A percentile compares a stretch with the other conserved stretches of the same genome.
phyloP scores from a whole-genome alignment of 495 filamentous ascomycete species.

The Platismatia glauca region DNA sequence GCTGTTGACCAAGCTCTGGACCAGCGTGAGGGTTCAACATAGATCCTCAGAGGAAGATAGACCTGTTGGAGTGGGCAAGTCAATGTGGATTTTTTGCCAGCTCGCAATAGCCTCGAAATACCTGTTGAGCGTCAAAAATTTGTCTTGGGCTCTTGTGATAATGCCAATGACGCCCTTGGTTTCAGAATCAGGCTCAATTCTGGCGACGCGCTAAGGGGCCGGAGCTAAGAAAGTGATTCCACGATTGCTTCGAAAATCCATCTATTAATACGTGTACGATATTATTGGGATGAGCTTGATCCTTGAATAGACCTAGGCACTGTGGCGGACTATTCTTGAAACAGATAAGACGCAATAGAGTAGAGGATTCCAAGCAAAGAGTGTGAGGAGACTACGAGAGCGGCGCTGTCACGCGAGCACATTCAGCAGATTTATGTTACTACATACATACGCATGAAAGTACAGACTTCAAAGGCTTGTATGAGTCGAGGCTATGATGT shows the following conservation, averaged over 20 bases:
- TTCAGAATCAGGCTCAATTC: neutral
- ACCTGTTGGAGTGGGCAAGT: neutral
- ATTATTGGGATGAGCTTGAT: neutral
- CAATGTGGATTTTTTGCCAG: neutral
- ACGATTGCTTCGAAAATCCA: neutral
- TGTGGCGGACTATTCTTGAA: neutral
- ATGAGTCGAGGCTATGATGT: neutral
- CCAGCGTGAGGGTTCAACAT: slow-evolving; percentile 7
- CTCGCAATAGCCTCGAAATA: neutral
- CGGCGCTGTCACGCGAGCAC: neutral
- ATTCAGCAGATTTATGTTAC: neutral
- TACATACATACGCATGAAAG: neutral
- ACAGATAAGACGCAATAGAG: neutral
- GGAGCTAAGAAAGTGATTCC: neutral
- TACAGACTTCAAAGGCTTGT: neutral
- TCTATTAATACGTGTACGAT: too few species aligned
- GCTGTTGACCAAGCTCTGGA: slow-evolving; percentile 12
- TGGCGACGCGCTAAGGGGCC: slow-evolving; percentile 1
- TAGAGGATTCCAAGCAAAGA: neutral
- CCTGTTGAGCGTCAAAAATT: slow-evolving; percentile 6
- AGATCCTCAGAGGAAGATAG: neutral
- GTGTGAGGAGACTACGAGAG: neutral
- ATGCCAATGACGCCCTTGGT: slow-evolving; percentile 1
- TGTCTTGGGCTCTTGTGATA: neutral
- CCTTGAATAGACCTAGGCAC: neutral